phyloP scores from a whole-genome alignment of 2,329 filamentous ascomycete species.

The Microdochium trichocladiopsis region DNA sequence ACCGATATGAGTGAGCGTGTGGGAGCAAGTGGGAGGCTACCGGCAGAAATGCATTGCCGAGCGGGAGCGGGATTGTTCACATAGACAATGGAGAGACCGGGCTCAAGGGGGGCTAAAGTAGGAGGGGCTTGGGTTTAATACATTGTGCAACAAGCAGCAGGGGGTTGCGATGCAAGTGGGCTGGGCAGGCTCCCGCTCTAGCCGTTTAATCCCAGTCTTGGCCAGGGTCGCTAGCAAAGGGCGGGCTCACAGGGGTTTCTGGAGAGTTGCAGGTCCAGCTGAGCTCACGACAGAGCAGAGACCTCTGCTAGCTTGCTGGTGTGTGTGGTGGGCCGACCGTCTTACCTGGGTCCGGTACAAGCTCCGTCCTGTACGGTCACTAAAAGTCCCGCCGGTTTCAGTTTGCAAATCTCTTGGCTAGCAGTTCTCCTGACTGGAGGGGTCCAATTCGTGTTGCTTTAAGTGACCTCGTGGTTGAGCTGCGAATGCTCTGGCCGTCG shows the following conservation, averaged over 20 bases:
- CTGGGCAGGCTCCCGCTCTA: background rate
- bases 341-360: background rate
- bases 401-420: background rate
- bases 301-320: background rate
- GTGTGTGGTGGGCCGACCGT: background rate
- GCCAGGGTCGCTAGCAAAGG: background rate
- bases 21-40: background rate
- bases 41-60: background rate
- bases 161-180: background rate
- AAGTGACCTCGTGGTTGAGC: no score
- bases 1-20: background rate
- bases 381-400: background rate
- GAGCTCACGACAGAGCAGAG: background rate
- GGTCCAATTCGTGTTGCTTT: no score
- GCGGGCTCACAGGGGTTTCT: background rate
- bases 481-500: no score
- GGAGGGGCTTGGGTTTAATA: background rate
- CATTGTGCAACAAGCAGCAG: background rate
- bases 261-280: background rate
- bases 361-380: background rate
- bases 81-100: background rate
- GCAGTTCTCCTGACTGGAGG: no score
- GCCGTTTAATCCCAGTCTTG: background rate
- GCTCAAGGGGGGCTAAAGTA: background rate
- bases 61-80: background rate